Conservation (phyloP, 352 stramenopile genomes). For the Paralagenidium karlingii region DNA sequence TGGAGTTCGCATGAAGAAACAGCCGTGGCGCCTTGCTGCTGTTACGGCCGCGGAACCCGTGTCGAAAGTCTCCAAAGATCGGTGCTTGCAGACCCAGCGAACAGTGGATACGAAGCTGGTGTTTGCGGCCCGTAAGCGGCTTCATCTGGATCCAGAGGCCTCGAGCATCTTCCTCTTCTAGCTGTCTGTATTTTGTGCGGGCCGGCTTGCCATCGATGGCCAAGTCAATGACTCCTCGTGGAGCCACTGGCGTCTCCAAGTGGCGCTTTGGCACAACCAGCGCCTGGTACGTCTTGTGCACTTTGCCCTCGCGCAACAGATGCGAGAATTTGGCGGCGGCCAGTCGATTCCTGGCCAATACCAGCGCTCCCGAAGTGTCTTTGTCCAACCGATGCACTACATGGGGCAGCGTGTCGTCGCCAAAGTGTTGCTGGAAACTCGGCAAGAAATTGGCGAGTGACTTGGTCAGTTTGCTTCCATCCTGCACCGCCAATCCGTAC, state of each 20-base stretch:
- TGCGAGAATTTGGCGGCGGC: slow-evolving; percentile 47
- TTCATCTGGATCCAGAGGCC: slow-evolving; percentile 37
- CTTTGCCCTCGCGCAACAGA: slow-evolving; percentile 15
- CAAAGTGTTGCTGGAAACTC: slow-evolving; percentile 13
- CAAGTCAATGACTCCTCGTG: slow-evolving; percentile 3
- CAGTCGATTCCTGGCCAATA: slow-evolving; percentile 48
- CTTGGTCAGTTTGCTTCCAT: slow-evolving; percentile 22
- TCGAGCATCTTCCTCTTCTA: not conserved
- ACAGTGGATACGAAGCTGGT: slow-evolving; percentile 54
- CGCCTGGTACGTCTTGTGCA: slow-evolving; percentile 55
- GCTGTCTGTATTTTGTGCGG: slow-evolving; percentile 7
- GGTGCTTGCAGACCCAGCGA: slow-evolving; percentile 19
- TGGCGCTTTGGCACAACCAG: slow-evolving; percentile 14
- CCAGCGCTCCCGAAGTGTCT: slow-evolving; percentile 48
- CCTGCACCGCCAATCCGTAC: slow-evolving; percentile 47
- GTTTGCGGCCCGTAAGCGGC: slow-evolving; percentile 46
- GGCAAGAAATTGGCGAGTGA: slow-evolving; percentile 30
- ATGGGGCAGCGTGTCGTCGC: slow-evolving; percentile 6
- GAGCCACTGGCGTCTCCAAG: slow-evolving; percentile 9
- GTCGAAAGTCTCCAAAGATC: slow-evolving; percentile 40
- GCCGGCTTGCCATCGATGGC: slow-evolving; percentile 32
- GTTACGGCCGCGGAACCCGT: slow-evolving; percentile 8
- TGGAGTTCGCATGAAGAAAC: slow-evolving; percentile 34
- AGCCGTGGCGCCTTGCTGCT: slow-evolving; percentile 11
- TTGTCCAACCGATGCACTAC: slow-evolving; percentile 65